Evolutionary conservation across 2,329 filamentous ascomycete species (phyloP), one percentile per base, ranked within the genome.

Genomic region (Lachnellula subtilissima): DNA sequence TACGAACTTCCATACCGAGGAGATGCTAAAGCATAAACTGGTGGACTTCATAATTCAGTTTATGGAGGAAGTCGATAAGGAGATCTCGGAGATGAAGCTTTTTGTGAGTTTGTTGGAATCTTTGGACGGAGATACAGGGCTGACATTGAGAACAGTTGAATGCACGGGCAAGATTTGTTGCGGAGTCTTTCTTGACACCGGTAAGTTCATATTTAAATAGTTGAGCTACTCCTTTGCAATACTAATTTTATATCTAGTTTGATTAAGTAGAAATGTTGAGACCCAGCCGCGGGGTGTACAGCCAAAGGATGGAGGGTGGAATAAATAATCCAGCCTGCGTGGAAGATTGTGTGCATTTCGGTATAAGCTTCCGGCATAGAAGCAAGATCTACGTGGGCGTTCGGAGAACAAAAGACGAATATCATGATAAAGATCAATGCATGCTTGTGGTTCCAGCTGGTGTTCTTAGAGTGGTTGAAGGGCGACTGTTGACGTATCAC

Each of bases 71-170:
- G 95, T 99, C 4, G 95, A 99, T 74, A 99, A 99, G 80, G 94
- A 99, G 75, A 99, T 99, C 58, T 97, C 94, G 3, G 95, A 99
- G 77, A 97, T 99, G 94, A 99, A 99, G 82, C 87, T 99, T 68
- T 99, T 99, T 75, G 93, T 97, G 82, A 65, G 90, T 79, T 45
- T 35, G 48, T n/a, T 45, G n/a, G 2, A 9, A 19, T 19, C 2
- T 40, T 14, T 22, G 17, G 12, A 6, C 9, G 5, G 22, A 23
- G 52, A 19, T 5, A 32, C 45, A 2, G 2, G 52, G 52, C 58
- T 63, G 36, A 66, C 60, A 77, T 22, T 64, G 76, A 68, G 55
- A 19, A 14, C 69, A 97, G 93, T 79, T 99, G 72, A 99, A 99
- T 73, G 92, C 94, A 55, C 84, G 94, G 75, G 94, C 94, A 72